Evolutionary conservation across 2,329 filamentous ascomycete genomes (phyloP), one percentile per base, ranked within the genome.

Genomic region (Cadophora sp.): DNA sequence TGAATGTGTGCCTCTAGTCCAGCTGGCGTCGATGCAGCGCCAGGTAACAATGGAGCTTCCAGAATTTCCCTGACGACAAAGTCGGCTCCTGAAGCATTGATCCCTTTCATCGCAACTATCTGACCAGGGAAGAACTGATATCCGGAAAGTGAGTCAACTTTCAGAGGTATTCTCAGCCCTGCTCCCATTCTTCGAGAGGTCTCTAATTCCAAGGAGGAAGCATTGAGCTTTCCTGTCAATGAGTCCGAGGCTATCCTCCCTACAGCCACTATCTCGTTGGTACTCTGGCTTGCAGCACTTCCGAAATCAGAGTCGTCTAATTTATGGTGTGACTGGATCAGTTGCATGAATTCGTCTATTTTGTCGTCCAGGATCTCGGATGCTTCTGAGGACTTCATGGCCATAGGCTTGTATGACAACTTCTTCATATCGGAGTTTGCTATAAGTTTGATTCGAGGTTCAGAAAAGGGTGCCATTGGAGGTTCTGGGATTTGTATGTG

Each of bases 91-190:
- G 93, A 93, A 24, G 93, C 89, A 77, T 99, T 99, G 74, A 89
- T 93, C 8, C 96, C 96, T 69, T 87, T 87, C 31, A 98, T 81
- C 7, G 95, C 96, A 34, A 97, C 93, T 63, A 98, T 93, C 77
- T 98, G 94, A 6, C 96, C 96, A 0, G 95, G 96, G 78, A 98
- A 98, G 82, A 98, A 93, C 77, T 93, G 91, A 80, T 91, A 96
- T 1, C 80, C 86, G 72, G 84, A 81, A 1, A 97, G 79, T 2
- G 86, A 86, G 69, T 91, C 87, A 67, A 97, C 83, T 72, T 93
- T 92, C 22, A 99, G 80, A 4, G 93, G 92, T 34, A 97, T 87
- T 67, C 96, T 87, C 67, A 92, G 83, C 4, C 94, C 96, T 71
- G 91, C 92, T 43, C 96, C 96, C 74, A 89, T 92, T 34, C 92